phyloP scores from a whole-genome alignment of 192 early-diverging fungal species.

The Spinellus fusiger region DNA sequence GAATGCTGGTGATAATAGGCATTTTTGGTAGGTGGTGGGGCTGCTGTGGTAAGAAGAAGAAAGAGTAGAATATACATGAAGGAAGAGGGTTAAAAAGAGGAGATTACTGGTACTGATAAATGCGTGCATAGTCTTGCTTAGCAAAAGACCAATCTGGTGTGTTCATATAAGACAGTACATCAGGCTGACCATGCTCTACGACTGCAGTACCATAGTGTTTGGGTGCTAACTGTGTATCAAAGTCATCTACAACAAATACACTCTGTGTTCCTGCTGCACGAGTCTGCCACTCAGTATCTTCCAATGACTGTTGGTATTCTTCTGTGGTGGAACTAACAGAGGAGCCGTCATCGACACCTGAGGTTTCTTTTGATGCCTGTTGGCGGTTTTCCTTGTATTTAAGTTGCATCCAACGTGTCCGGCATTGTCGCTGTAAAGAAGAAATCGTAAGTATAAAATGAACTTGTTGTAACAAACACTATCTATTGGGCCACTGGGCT shows the following conservation, averaged over 20 bases:
- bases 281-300: neutral
- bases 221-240: constrained; percentile 2
- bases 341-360: constrained; percentile 3
- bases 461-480: neutral
- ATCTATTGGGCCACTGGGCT: too few species aligned
- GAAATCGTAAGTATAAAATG: neutral
- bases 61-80: neutral
- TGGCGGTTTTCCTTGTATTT: constrained; percentile 33
- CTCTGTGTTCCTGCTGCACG: neutral
- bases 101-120: neutral
- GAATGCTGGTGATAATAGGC: neutral
- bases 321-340: constrained; percentile 16
- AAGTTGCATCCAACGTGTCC: constrained; percentile 56
- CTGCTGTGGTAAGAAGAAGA: neutral
- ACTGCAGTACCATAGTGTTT: neutral
- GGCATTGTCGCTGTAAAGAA: constrained; percentile 42
- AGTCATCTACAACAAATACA: constrained; percentile 16
- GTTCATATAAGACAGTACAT: neutral
- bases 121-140: neutral
- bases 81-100: neutral
- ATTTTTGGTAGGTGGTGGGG: neutral
- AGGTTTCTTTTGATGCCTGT: neutral
- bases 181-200: neutral
- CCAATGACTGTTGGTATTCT: constrained; percentile 6
- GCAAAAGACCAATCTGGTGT: neutral